Evolutionary conservation across 2,329 filamentous ascomycete species (phyloP), one percentile per base, ranked within the genome.

Genomic region (Fusarium nanum): DNA sequence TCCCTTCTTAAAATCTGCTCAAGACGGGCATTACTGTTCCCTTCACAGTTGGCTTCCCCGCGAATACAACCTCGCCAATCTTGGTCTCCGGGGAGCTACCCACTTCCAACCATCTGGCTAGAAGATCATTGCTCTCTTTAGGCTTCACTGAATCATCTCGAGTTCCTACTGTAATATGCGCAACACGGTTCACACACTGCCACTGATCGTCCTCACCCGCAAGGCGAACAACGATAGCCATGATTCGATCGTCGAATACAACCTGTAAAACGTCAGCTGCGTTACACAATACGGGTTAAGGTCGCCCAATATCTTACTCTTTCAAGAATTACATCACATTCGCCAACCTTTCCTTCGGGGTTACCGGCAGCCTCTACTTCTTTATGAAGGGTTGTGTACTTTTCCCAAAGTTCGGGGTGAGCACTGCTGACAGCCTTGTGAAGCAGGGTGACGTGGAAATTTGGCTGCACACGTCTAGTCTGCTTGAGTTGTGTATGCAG

Each of bases 361-460:
- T 69, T 69, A 1, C 76, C 78, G 13, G 72, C 68, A 11, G 76
- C 81, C 34, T 82, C 79, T 3, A 81, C 81, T 37, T 81, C 77
- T 13, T 79, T 79, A 72, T 92, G 88, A 2, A 92, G 80, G n/a
- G 86, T 81, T 7, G 78, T 79, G 73, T 98, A 95, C 58, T 85
- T 87, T 56, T 91, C 82, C 96, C 96, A 99, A 56, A 95, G 83
- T 11, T 91, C 87, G 1, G 90, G 86, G 68, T 90, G 80, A 30
- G 90, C 81, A 42, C 84, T 83, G 12, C 88, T 83, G 5, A 83
- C 84, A 13, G 91, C 89, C 48, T 91, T 90, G 80, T 99, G 96
- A 78, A 98, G 93, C 41, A 99, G 87, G 0, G 96, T 99, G 61
- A 99, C 93, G 78, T 99, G 96, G 78, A 98, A 99, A 42, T 90